Base-by-base conservation (phyloP, 352 stramenopile species). In the Phytopythium montanum region DNA sequence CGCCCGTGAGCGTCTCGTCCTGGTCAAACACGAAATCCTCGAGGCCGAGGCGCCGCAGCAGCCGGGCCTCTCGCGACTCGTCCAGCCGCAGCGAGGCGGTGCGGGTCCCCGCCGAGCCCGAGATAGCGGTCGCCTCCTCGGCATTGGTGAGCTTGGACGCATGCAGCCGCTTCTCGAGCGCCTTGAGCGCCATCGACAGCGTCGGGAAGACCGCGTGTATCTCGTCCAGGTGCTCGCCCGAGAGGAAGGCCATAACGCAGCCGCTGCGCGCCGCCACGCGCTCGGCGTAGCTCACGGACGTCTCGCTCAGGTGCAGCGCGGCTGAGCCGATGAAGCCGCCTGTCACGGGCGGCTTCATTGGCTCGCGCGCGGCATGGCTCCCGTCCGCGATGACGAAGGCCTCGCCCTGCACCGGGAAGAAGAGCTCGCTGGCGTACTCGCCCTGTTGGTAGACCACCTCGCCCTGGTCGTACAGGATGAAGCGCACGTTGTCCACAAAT, bases 191-290 rank as follows among this genome's bases (percentile, higher is more conserved):
- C 79, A 87, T 88, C 1, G 74, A 87, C 38, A 87, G 64, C 1
- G 73, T 85, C 0, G 76, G 73, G 29, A 89, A 87, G 0, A 77
- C 73, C 28, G 81, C 72, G 54, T 91, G 79, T 72, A 88, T 86
- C 0, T 67, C 58, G 8, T 81, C 60, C 0, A 88, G 52, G 34
- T 87, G 70, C 3, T 89, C 72, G 1, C 76, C 75, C 0, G 74
- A 77, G 1, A 89, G 33, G 48, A 76, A 85, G 2, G 88, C 54
- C 33, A 88, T 62, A 33, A 90, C 76, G 31, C 77, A 85, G 5
- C 79, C 79, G 33, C 69, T 87, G 46, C 76, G 75, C 7, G 79
- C 72, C 10, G 79, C 85, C 59, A 88, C 69, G 16, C 76, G 70
- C 63, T 88, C 79, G 2, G 45, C 67, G 31, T 87, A 83, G 46